Base-by-base conservation (phyloP, 495 filamentous ascomycete genomes). In the Xylaria sp. region DNA sequence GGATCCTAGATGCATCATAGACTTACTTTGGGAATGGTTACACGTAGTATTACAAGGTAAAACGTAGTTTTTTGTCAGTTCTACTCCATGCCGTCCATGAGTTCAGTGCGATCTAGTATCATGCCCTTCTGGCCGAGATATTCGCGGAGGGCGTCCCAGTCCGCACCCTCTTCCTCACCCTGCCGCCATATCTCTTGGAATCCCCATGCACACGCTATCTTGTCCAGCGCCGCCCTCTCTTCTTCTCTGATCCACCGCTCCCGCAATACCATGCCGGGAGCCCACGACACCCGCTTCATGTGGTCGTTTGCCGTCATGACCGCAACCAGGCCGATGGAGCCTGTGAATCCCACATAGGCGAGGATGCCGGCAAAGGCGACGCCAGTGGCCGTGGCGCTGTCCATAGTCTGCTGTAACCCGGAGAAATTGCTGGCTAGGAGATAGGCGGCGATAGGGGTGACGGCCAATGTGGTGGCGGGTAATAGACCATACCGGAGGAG, bases 241-340 rank as follows among this genome's bases (percentile, higher is more conserved):
- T 97, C 94, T 82, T 99, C 96, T 43, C 93, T 86, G 48, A 97
- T 78, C 94, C 94, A 98, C n/a, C 97, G 88, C 71, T 95, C 84
- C 71, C 91, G 85, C 75, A 99, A 81, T 31, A 93, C 92, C 31
- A 91, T 90, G 2, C 96, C 96, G 15, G 85, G 82, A 15, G 90
- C 84, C 97, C 97, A 99, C 5, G 90, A 92, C 40, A 98, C 93
- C 5, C 96, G 89, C 68, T 93, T 90, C 92, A 97, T 97, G 78
- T 98, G 94, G 79, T 97, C 94, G 82, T 97, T 98, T 24, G 88
- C 83, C 19, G 95, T 97, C 40, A 91, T 91, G 31, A 95, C 79
- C 17, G 94, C 94, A 17, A 98, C 86, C n/a, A 93, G 75, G 6
- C 95, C 96, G 57, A 97, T 86, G 1, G 90, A 92, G 3, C 88